These are phyloP conservation scores for Pleurotus tuber-regium DNA, from an alignment of 768 basidiomycete genomes.

Conservation along the genomic window DNA sequence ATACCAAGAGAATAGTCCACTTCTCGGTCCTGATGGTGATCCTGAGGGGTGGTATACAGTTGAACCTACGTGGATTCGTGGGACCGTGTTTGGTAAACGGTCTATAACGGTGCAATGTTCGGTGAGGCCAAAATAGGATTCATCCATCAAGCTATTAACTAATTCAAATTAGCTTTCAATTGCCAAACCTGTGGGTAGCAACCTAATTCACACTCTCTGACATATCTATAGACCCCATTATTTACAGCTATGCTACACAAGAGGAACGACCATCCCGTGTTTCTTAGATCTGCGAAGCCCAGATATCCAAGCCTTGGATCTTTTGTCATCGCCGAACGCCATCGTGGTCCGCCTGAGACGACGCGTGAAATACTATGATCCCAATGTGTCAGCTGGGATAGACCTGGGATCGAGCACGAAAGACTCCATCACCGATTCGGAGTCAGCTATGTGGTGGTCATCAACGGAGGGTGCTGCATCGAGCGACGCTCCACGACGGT, in stretches of 20 bases:
- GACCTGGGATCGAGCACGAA: constrained; percentile 17
- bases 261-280: constrained; percentile 38
- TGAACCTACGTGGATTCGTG: constrained; percentile 22
- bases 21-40: constrained; percentile 35
- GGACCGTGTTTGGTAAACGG: constrained; percentile 26
- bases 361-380: constrained; percentile 19
- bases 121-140: constrained; percentile 23
- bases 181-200: constrained; percentile 34
- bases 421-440: constrained; percentile 26
- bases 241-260: constrained; percentile 36
- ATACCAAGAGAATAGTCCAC: constrained; percentile 30
- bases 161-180: constrained; percentile 30
- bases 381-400: constrained; percentile 4
- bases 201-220: neutral
- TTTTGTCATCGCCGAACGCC: constrained; percentile 31
- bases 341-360: constrained; percentile 31
- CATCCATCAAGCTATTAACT: constrained; percentile 7
- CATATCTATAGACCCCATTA: neutral
- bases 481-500: constrained; percentile 13
- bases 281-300: constrained; percentile 27
- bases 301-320: constrained; percentile 33
- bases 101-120: constrained; percentile 28
- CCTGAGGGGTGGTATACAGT: constrained; percentile 38
- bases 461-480: constrained; percentile 14
- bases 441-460: constrained; percentile 33